Evolutionary conservation across 1,284 basidiomycete species (phyloP).

Genomic region (Pascua sp.): DNA sequence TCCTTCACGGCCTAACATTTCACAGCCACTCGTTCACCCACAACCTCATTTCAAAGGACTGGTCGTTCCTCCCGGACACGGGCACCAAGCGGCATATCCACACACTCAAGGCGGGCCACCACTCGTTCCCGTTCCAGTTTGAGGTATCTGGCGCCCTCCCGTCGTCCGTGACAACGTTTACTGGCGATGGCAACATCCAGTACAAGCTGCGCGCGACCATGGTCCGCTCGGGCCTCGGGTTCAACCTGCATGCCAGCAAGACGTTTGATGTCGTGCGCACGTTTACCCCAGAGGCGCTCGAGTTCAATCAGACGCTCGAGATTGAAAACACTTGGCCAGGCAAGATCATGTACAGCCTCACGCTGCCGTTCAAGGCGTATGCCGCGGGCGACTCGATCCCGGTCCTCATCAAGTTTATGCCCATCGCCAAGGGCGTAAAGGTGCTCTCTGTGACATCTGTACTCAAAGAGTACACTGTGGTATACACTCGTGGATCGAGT

Average conservation of each 20-base stretch:
- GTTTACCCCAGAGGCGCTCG: slow-evolving; percentile 75
- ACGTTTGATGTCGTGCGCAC: slow-evolving; percentile 69
- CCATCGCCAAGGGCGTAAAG: slow-evolving; percentile 74
- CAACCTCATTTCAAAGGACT: slow-evolving; percentile 72
- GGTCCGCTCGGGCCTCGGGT: slow-evolving; percentile 60
- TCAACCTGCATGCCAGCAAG: slow-evolving; percentile 65
- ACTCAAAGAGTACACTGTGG: slow-evolving; percentile 66
- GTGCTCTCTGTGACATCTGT: slow-evolving; percentile 66
- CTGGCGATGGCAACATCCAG: slow-evolving; percentile 60
- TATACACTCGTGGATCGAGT: slow-evolving; percentile 60
- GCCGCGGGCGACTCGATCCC: slow-evolving; percentile 79
- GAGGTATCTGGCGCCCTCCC: slow-evolving; percentile 79
- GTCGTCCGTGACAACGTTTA: slow-evolving; percentile 63
- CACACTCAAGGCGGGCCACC: slow-evolving; percentile 66
- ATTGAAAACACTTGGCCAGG: slow-evolving; percentile 92
- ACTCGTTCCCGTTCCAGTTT: slow-evolving; percentile 72
- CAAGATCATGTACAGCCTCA: slow-evolving; percentile 85
- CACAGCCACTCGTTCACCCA: slow-evolving; percentile 57
- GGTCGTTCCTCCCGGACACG: slow-evolving; percentile 59
- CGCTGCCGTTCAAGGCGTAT: slow-evolving; percentile 62
- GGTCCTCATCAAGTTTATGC: slow-evolving; percentile 79
- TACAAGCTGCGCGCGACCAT: slow-evolving; percentile 86
- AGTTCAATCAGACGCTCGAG: slow-evolving; percentile 91
- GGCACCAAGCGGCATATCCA: slow-evolving; percentile 71
- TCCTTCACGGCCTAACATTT: neutral